Conservation (phyloP, 768 basidiomycete genomes). For the Suillus brevipes region DNA sequence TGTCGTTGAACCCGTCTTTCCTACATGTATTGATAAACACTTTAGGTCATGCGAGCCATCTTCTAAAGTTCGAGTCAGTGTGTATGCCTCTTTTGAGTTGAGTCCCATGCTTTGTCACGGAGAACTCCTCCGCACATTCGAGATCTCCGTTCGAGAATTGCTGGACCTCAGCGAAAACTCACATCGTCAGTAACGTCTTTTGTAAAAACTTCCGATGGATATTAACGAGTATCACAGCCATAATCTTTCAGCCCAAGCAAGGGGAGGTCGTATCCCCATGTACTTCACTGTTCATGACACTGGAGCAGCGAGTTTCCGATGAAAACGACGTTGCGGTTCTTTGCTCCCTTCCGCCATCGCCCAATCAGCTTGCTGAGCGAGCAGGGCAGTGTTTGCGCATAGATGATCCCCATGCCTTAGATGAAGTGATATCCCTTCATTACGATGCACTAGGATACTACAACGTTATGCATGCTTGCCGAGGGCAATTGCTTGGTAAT, state of each 20-base stretch:
- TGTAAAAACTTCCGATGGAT: no score
- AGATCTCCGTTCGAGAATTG: conserved; percentile 2
- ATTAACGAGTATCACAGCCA: not conserved
- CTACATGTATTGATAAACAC: not conserved
- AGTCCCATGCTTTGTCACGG: conserved; percentile 10
- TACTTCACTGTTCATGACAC: not conserved
- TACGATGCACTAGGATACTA: not conserved
- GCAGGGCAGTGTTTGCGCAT: not conserved
- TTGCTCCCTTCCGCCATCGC: not conserved
- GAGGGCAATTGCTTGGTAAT: not conserved
- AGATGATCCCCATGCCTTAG: not conserved
- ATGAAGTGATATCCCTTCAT: not conserved
- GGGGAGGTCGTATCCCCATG: not conserved
- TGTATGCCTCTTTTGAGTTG: conserved; percentile 13
- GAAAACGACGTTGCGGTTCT: not conserved
- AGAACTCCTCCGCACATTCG: conserved; percentile 4
- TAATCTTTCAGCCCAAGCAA: not conserved
- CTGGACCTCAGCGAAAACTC: not conserved
- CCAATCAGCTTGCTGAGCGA: not conserved
- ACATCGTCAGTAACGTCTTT: not conserved
- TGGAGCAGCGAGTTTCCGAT: not conserved
- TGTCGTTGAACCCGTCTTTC: not conserved
- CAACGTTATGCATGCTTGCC: not conserved
- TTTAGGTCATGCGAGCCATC: conserved; percentile 1
- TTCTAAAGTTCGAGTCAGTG: not conserved